Conservation (phyloP, 148 eudicot genomes). For the Dysphania ambrosioides region DNA sequence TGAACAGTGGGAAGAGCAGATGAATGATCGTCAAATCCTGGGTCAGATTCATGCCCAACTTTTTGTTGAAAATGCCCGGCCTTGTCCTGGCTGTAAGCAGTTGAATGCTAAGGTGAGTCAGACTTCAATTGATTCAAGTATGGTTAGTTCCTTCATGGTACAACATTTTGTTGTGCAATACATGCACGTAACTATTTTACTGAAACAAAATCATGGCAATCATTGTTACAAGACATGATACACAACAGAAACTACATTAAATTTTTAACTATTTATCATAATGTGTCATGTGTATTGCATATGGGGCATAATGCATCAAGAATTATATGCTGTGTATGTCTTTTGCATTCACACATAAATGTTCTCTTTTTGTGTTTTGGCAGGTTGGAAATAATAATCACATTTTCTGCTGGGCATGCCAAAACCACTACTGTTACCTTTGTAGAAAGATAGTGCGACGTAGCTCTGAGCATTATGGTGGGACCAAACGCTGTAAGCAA, state of each 20-base stretch:
- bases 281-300: not conserved
- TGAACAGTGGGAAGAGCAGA: slow-evolving; percentile 54
- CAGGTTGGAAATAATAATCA: slow-evolving; percentile 93
- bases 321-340: not conserved
- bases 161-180: too few relatives aligned
- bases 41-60: slow-evolving; percentile 53
- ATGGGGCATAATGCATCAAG: not conserved
- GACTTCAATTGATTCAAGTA: not conserved
- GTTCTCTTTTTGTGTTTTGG: slow-evolving; percentile 9
- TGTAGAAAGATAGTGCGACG: slow-evolving; percentile 65
- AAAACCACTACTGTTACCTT: slow-evolving; percentile 74
- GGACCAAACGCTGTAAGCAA: slow-evolving; percentile 91
- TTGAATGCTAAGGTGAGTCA: slow-evolving; percentile 60
- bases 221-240: too few relatives aligned
- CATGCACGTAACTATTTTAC: too few relatives aligned
- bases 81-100: slow-evolving; percentile 76
- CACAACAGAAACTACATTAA: not conserved
- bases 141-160: not conserved
- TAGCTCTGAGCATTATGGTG: slow-evolving; percentile 68
- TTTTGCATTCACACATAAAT: not conserved
- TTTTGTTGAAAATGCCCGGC: slow-evolving; percentile 39
- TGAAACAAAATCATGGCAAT: too few relatives aligned
- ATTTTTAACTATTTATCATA: not conserved
- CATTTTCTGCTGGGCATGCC: slow-evolving; percentile 95
- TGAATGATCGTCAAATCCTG: slow-evolving; percentile 48